A percentile compares a stretch with the other conserved stretches of the same genome.
phyloP scores from a whole-genome alignment of 1,139 yeast genomes.

The Lodderomyces margitis region DNA sequence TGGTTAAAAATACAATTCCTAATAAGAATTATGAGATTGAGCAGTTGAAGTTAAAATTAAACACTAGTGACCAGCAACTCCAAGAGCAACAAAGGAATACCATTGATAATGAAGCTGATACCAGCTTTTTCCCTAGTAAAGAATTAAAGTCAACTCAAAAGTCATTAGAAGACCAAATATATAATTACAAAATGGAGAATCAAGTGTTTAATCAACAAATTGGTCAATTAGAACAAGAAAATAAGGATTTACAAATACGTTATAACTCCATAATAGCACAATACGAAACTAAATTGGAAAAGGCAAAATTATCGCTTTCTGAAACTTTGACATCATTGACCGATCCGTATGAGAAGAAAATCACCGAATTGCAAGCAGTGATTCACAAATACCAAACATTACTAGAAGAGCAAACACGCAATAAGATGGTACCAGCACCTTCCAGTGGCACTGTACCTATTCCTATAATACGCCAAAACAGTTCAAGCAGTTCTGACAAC shows the following conservation, averaged over 20 bases:
- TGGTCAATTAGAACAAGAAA: conserved; percentile 17
- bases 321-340: conserved; percentile 23
- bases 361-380: conserved; percentile 31
- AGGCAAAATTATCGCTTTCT: conserved; percentile 27
- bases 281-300: conserved; percentile 24
- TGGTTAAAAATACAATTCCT: conserved; percentile 18
- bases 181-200: conserved; percentile 22
- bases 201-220: conserved; percentile 20
- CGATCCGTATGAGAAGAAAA: conserved; percentile 28
- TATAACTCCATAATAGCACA: conserved; percentile 19
- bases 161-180: conserved; percentile 21
- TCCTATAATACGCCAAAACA: conserved; percentile 29
- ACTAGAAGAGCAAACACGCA: conserved; percentile 36
- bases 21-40: conserved; percentile 27
- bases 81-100: background rate
- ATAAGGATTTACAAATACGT: conserved; percentile 17
- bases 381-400: conserved; percentile 34
- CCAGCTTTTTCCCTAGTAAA: background rate
- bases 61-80: conserved; percentile 12
- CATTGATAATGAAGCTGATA: background rate
- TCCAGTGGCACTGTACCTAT: conserved; percentile 38
- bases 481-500: conserved; percentile 1
- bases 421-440: conserved; percentile 33
- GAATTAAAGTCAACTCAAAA: background rate
- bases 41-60: conserved; percentile 17